Base-by-base conservation (phyloP, 2,329 filamentous ascomycete genomes). In the Meredithiella fracta region DNA sequence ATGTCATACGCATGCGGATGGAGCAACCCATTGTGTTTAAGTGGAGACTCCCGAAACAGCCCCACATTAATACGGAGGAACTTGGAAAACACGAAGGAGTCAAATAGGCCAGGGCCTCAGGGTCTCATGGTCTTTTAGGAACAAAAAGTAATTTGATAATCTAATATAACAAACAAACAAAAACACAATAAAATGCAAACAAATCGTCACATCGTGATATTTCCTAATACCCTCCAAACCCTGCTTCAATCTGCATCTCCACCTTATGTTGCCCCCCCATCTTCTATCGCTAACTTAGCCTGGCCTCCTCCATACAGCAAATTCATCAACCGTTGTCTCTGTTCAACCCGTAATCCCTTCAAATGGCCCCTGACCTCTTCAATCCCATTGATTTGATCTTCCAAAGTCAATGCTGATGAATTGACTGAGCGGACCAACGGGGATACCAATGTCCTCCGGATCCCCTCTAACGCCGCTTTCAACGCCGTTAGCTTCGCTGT, bases 271-370 rank as follows among this genome's bases (percentile, higher is more conserved):
- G 11, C 49, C 14, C 37, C 50, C 11, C 9, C 54, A 49, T 64
- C 63, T 14, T 68, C 67, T 58, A 70, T 69, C 58, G 64, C 61
- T 47, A 65, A 63, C 56, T 61, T 63, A 55, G 62, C 62, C 53
- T 65, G 47, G 9, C 66, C 64, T 26, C 62, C 72, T 1, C 81
- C 84, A 66, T 86, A 91, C 1, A 94, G 69, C 68, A 85, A 79
- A 70, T 91, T 83, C 77, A 92, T 80, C 62, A 92, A 72, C 68
- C 86, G 88, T 58, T 80, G 78, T 73, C 91, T 92, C 70, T 96
- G 91, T 61, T 77, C 77, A 60, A 86, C 79, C 42, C 91, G 73
- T 38, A 94, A 80, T 7, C 75, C 78, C 60, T 84, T 83, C 8
- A 97, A 74, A 65, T 94, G 86, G 11, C 77, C 76, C 62, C 89